phyloP scores from a whole-genome alignment of 2,329 filamentous ascomycete genomes.

The Dactylella cylindrospora region DNA sequence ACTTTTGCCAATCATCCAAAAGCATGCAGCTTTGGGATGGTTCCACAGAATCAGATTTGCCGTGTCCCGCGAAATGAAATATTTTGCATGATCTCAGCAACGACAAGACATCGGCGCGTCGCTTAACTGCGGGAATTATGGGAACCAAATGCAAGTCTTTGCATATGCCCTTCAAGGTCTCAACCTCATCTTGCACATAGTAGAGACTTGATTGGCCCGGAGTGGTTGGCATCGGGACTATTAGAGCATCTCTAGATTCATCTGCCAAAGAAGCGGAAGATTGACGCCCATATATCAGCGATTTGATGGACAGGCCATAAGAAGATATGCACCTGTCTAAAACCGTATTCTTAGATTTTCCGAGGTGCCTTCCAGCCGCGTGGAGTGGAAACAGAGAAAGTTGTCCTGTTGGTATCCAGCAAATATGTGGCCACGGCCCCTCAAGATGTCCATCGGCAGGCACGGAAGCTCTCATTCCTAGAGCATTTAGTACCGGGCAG shows the following conservation, averaged over 20 bases:
- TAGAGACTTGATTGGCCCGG: slow-evolving; percentile 32
- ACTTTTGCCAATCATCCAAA: slow-evolving; percentile 15
- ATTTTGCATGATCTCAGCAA: not conserved
- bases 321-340: slow-evolving; percentile 53
- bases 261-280: no score
- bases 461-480: slow-evolving; percentile 46
- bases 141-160: not conserved
- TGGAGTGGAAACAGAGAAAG: slow-evolving; percentile 51
- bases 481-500: slow-evolving; percentile 48
- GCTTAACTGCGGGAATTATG: not conserved
- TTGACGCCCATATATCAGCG: slow-evolving; percentile 49
- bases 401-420: slow-evolving; percentile 51
- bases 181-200: slow-evolving; percentile 6
- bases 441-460: slow-evolving; percentile 40
- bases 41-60: slow-evolving; percentile 4
- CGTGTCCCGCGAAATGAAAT: slow-evolving; percentile 30
- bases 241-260: no score
- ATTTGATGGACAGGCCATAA: slow-evolving; percentile 52
- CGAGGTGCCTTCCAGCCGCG: slow-evolving; percentile 50
- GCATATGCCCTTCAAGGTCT: not conserved
- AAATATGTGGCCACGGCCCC: slow-evolving; percentile 50
- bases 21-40: slow-evolving; percentile 16
- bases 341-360: slow-evolving; percentile 46
- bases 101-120: slow-evolving; percentile 4
- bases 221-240: slow-evolving; percentile 50